These are phyloP conservation scores for Omphalotus olearius DNA, from an alignment of 1,284 basidiomycete genomes.

Conservation along the genomic window DNA sequence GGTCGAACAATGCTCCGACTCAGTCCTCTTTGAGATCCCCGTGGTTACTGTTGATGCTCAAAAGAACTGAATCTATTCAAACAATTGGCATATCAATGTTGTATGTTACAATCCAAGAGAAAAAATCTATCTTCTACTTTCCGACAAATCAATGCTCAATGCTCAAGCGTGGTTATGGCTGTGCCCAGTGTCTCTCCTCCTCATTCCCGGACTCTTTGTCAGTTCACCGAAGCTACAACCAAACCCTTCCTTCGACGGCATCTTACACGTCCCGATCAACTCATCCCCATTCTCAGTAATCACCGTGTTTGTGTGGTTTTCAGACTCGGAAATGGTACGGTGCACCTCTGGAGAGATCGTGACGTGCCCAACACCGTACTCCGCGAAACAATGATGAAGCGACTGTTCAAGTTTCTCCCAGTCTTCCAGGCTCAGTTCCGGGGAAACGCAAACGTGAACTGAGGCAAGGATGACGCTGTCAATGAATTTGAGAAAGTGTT, in stretches of 20 bases:
- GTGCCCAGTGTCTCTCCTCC: constrained; percentile 3
- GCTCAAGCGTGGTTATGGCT: neutral
- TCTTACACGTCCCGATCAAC: constrained; percentile 26
- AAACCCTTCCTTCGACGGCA: constrained; percentile 33
- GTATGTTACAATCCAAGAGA: too few relatives aligned
- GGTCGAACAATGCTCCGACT: too few relatives aligned
- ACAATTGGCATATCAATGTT: too few relatives aligned
- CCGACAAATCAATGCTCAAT: too few relatives aligned
- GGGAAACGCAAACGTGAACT: constrained; percentile 41
- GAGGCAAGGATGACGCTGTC: constrained; percentile 37
- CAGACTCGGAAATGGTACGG: constrained; percentile 8
- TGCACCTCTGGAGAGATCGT: constrained; percentile 42
- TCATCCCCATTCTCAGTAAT: constrained; percentile 20
- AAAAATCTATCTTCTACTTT: too few relatives aligned
- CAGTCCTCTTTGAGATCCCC: too few relatives aligned
- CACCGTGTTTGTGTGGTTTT: constrained; percentile 25
- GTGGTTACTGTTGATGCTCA: too few relatives aligned
- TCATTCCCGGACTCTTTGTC: neutral
- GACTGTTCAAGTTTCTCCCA: constrained; percentile 42
- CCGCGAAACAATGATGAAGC: constrained; percentile 43
- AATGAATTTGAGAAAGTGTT: neutral
- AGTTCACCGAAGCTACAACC: constrained; percentile 33
- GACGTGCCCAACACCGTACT: constrained; percentile 44
- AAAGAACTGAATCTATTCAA: too few relatives aligned
- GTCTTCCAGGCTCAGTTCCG: constrained; percentile 35